Conservation (phyloP, 148 eudicot species). For the Vaccinium vitisidaea region DNA sequence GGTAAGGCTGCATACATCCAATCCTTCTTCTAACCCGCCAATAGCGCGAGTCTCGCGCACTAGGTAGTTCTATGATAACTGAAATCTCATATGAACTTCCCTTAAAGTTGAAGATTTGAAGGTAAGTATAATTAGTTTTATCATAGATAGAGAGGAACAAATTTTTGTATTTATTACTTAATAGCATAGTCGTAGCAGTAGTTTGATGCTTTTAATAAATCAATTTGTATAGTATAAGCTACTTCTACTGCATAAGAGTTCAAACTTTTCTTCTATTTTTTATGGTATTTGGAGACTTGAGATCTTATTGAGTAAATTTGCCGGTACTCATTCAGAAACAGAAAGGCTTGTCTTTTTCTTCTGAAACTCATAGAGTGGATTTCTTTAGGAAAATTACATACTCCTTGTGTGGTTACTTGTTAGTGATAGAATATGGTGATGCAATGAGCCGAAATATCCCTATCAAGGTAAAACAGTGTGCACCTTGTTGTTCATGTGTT, state of each 20-base stretch:
- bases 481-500: background rate
- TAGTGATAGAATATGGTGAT: too few species aligned
- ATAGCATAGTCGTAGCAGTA: background rate
- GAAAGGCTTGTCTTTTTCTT: background rate
- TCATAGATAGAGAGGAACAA: background rate
- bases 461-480: background rate
- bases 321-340: background rate
- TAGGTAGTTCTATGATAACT: background rate
- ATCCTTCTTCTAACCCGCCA: background rate
- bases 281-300: conserved; percentile 1
- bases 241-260: background rate
- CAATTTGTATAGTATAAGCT: background rate
- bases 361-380: background rate
- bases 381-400: background rate
- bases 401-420: too few species aligned
- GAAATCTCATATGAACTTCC: background rate
- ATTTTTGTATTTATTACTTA: background rate
- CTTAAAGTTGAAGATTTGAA: background rate
- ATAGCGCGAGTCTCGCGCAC: background rate
- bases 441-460: background rate
- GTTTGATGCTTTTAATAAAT: background rate
- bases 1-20: background rate
- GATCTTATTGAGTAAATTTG: background rate
- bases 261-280: background rate
- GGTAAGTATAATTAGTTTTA: background rate